Evolutionary conservation across 2,329 filamentous ascomycete species (phyloP), one percentile per base, ranked within the genome.

Genomic region (Byssochlamys sp.): DNA sequence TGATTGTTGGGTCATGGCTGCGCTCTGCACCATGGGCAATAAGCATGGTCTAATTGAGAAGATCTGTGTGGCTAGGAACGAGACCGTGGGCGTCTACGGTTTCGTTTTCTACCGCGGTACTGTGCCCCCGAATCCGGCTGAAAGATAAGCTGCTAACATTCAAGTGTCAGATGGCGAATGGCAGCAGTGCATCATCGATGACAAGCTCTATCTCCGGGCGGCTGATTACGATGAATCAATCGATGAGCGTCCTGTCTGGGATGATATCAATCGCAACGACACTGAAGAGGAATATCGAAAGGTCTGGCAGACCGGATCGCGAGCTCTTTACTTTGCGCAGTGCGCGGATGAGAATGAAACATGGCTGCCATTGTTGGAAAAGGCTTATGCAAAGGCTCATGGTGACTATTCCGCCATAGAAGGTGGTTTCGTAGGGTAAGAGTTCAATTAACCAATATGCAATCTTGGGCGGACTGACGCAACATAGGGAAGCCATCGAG

Each of bases 141-240:
- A 9, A 27, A 2, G 28, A 49, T 12, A 19, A 52, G 26, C 2
- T 6, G 7, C 19, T 52, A 35, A 54, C 39, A 45, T 45, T 24
- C 5, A 19, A 45, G 19, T 45, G 4, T 54, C 53, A 82, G 89
- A 92, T 64, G 90, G 90, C 55, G 89, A 94, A 72, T 96, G 90
- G 91, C 88, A 92, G 57, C 90, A 91, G 65, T 91, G 89, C 58
- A 91, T 96, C 60, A 85, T 96, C 59, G 91, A 96, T 67, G 91
- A 96, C 72, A 95, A 95, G 73, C 80, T 96, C 2, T 95, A 89
- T 69, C 81, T 95, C 19, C 89, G 86, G 59, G 89, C 88, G 1
- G 87, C 89, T 3, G 87, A 88, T 67, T 95, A 90, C 76, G 89
- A 95, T 62, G 88, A 89, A 33, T 86, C 84, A 0, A 85, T 88